A percentile compares a stretch with the other conserved stretches of the same genome.
Evolutionary conservation across 495 filamentous ascomycete species (phyloP).

Genomic region (Aspergillus funiculosus): DNA sequence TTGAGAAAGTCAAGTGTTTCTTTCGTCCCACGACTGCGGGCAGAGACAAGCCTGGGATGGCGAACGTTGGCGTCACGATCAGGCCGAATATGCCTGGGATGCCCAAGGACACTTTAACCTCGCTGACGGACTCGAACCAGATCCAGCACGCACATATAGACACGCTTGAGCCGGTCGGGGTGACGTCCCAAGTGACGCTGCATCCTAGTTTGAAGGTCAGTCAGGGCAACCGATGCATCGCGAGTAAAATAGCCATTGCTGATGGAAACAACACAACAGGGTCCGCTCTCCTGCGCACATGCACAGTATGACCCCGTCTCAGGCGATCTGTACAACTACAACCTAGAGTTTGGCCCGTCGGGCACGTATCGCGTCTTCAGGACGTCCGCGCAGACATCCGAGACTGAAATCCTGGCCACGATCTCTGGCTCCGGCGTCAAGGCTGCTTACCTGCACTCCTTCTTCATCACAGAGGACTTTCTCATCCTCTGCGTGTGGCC

Average conservation of each 20-base stretch:
- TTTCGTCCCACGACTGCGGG: slow-evolving; percentile 3
- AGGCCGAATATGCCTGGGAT: slow-evolving; percentile 13
- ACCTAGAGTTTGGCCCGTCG: slow-evolving; percentile 8
- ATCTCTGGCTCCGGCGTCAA: slow-evolving; percentile 7
- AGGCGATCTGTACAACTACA: slow-evolving; percentile 16
- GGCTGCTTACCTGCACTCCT: slow-evolving; percentile 14
- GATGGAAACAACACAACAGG: too few species aligned
- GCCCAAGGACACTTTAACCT: background rate
- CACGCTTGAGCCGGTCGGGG: slow-evolving; percentile 14
- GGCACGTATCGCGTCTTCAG: slow-evolving; percentile 16
- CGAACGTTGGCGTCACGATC: slow-evolving; percentile 11
- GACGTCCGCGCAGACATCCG: slow-evolving; percentile 7
- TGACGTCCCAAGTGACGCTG: slow-evolving; percentile 5
- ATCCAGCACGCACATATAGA: slow-evolving; percentile 7
- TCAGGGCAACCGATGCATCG: background rate
- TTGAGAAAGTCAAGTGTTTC: slow-evolving; percentile 11
- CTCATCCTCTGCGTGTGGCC: slow-evolving; percentile 16
- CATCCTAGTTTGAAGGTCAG: slow-evolving; percentile 12
- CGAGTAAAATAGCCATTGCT: too few species aligned
- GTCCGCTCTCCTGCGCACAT: slow-evolving; percentile 15
- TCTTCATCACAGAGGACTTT: slow-evolving; percentile 13
- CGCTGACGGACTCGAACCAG: slow-evolving; percentile 12
- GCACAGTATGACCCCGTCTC: slow-evolving; percentile 9
- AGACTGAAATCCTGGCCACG: slow-evolving; percentile 14
- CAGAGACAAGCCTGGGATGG: background rate